These are phyloP conservation scores for Phlebiopsis flavidoalba DNA, from an alignment of 768 basidiomycete species.

Conservation along the genomic window DNA sequence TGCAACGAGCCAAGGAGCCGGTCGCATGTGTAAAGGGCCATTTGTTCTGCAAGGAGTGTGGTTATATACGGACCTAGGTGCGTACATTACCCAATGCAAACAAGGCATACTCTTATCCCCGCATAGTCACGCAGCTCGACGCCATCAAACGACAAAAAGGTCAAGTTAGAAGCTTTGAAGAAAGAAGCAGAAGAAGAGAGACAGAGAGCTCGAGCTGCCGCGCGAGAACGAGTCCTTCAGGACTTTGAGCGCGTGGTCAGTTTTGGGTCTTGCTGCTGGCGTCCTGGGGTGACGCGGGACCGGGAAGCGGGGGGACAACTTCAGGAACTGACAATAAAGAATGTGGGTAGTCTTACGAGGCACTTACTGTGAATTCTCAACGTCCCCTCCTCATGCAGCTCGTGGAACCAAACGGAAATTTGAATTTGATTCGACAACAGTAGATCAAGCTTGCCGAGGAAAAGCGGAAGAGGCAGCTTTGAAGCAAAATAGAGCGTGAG, in stretches of 20 bases:
- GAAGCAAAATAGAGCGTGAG: conserved; percentile 74
- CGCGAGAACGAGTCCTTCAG: conserved; percentile 80
- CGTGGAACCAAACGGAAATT: conserved; percentile 81
- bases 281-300: no score
- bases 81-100: conserved; percentile 23
- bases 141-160: conserved; percentile 91
- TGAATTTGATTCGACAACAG: conserved; percentile 67
- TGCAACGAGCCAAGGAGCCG: conserved; percentile 79
- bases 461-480: conserved; percentile 89
- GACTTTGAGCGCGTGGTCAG: conserved; percentile 89
- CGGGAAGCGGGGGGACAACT: conserved; percentile 36
- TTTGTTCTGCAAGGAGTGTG: conserved; percentile 94
- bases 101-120: background rate
- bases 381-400: conserved; percentile 29
- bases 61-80: conserved; percentile 79
- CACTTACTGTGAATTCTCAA: conserved; percentile 14
- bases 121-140: conserved; percentile 78
- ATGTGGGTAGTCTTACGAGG: conserved; percentile 11
- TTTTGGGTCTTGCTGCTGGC: conserved; percentile 62
- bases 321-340: conserved; percentile 35
- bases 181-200: conserved; percentile 80
- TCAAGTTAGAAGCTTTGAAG: conserved; percentile 65
- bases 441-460: conserved; percentile 68
- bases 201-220: conserved; percentile 59
- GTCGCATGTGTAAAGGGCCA: conserved; percentile 83